Conservation (phyloP, 208 protist species). For the Hexamita inflata region DNA sequence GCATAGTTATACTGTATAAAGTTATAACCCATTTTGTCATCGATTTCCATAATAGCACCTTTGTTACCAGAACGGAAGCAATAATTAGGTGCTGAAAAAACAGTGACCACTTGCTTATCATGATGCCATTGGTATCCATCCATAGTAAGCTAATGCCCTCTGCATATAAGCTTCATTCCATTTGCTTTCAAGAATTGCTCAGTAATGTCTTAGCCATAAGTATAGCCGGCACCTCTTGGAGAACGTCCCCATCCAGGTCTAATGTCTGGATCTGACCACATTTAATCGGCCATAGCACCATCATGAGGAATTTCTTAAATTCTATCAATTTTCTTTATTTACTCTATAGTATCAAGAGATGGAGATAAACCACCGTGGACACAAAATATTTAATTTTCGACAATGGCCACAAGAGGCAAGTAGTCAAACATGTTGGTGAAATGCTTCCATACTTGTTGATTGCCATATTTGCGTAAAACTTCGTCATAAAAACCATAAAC, state of each 20-base stretch:
- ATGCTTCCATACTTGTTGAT: conserved; percentile 68
- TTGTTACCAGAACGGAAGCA: conserved; percentile 49
- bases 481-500: conserved; percentile 98
- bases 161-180: conserved; percentile 25
- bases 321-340: conserved; percentile 62
- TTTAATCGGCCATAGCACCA: conserved; percentile 89
- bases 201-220: conserved; percentile 39
- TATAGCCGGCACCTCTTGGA: conserved; percentile 44
- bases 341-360: conserved; percentile 67
- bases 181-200: conserved; percentile 35
- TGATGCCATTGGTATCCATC: conserved; percentile 33
- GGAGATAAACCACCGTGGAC: conserved; percentile 78
- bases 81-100: conserved; percentile 67
- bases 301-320: conserved; percentile 84
- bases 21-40: conserved; percentile 18
- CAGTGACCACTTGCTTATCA: conserved; percentile 49
- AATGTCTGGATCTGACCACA: conserved; percentile 70
- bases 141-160: conserved; percentile 38
- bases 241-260: conserved; percentile 23
- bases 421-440: conserved; percentile 93
- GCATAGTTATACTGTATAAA: conserved; percentile 92
- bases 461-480: conserved; percentile 84
- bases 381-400: conserved; percentile 87
- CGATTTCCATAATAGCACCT: conserved; percentile 34
- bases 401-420: conserved; percentile 81